These are phyloP conservation scores for Cerioporus squamosus DNA, from an alignment of 1,284 basidiomycete species.

Conservation along the genomic window DNA sequence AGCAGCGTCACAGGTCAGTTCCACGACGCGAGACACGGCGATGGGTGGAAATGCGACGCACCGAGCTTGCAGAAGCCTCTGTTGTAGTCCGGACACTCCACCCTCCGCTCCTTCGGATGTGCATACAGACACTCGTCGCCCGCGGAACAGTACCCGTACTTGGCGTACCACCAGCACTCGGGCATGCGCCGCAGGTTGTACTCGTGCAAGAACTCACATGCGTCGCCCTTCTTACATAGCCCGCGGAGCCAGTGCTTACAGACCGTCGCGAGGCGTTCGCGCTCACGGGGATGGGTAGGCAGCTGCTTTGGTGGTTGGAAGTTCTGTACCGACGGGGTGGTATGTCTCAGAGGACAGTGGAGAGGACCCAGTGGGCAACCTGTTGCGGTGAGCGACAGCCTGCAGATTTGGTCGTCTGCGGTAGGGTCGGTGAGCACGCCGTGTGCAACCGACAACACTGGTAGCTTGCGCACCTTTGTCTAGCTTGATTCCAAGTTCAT, in stretches of 20 bases:
- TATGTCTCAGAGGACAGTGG: conserved; percentile 91
- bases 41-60: conserved; percentile 39
- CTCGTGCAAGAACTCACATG: conserved; percentile 99
- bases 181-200: conserved; percentile 99
- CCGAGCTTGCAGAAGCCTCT: conserved; percentile 95
- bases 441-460: background rate
- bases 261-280: conserved; percentile 90
- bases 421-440: background rate
- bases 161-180: conserved; percentile 99
- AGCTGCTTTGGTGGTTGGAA: conserved; percentile 86
- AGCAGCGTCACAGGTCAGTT: background rate
- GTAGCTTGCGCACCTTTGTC: conserved; percentile 76
- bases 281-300: conserved; percentile 81
- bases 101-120: conserved; percentile 92
- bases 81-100: conserved; percentile 96
- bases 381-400: conserved; percentile 74
- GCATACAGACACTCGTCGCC: conserved; percentile 99
- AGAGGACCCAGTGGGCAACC: conserved; percentile 89
- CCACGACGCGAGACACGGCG: conserved; percentile 33
- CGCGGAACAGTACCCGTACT: conserved; percentile 97
- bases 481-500: conserved; percentile 85
- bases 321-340: conserved; percentile 82
- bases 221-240: conserved; percentile 97
- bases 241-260: conserved; percentile 99
- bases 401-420: conserved; percentile 90